These are phyloP conservation scores for Tricholoma furcatifolium DNA, from an alignment of 768 basidiomycete genomes.

Conservation along the genomic window DNA sequence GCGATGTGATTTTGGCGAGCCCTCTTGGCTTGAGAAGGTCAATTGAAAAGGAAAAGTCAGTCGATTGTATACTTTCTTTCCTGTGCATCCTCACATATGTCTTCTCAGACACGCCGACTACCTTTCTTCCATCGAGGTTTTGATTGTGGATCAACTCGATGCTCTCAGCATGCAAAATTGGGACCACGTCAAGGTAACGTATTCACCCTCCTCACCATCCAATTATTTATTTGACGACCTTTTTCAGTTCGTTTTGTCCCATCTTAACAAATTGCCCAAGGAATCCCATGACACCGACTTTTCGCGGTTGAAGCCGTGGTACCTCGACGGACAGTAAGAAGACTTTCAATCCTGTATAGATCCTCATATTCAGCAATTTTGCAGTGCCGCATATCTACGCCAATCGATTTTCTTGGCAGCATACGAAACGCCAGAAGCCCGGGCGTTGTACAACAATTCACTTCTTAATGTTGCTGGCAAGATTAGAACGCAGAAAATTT, in stretches of 20 bases:
- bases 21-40: conserved; percentile 88
- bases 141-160: conserved; percentile 92
- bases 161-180: conserved; percentile 98
- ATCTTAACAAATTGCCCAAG: conserved; percentile 87
- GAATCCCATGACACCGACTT: conserved; percentile 95
- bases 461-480: conserved; percentile 88
- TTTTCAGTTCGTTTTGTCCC: conserved; percentile 75
- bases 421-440: conserved; percentile 87
- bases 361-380: not conserved
- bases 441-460: conserved; percentile 70
- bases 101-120: conserved; percentile 76
- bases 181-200: conserved; percentile 89
- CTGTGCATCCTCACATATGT: not conserved
- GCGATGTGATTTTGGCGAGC: conserved; percentile 91
- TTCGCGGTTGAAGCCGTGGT: conserved; percentile 97
- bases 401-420: conserved; percentile 87
- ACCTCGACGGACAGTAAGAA: conserved; percentile 87
- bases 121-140: conserved; percentile 87
- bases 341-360: not conserved
- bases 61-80: conserved; percentile 4
- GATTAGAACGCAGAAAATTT: conserved; percentile 64
- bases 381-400: conserved; percentile 79
- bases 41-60: conserved; percentile 92
- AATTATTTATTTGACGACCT: not conserved
- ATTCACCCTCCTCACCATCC: not conserved